A percentile compares a stretch with the other conserved stretches of the same genome.
phyloP scores from a whole-genome alignment of 495 filamentous ascomycete genomes.

The Xylaria castorea region DNA sequence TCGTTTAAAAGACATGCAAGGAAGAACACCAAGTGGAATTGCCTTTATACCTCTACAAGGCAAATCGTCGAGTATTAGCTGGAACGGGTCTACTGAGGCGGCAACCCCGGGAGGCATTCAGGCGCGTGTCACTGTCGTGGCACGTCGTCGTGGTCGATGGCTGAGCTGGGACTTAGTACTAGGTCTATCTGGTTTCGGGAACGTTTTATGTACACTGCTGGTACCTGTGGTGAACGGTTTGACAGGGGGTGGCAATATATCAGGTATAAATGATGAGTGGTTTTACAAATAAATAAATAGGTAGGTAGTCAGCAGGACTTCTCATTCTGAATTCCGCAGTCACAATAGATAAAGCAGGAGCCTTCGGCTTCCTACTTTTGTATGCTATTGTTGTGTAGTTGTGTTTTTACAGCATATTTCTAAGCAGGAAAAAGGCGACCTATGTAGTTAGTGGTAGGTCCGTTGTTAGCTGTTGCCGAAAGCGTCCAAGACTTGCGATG shows the following conservation, averaged over 20 bases:
- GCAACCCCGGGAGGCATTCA: not conserved
- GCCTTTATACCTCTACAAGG: not conserved
- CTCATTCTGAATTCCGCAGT: not conserved
- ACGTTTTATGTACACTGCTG: not conserved
- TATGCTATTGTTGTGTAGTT: not conserved
- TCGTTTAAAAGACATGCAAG: not conserved
- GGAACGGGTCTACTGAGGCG: constrained; percentile 3
- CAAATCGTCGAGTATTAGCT: not conserved
- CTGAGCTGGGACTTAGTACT: not conserved
- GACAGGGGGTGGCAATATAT: constrained; percentile 15
- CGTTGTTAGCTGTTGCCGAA: constrained; percentile 4
- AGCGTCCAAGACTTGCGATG: not conserved
- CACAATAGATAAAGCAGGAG: not conserved
- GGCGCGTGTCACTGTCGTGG: constrained; percentile 17
- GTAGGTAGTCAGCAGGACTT: not conserved
- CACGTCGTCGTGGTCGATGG: constrained; percentile 9
- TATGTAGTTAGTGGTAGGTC: not conserved
- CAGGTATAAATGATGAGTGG: not conserved
- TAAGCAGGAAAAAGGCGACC: not conserved
- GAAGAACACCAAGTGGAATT: not conserved
- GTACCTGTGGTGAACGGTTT: not conserved
- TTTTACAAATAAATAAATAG: not conserved
- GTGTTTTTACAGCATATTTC: not conserved
- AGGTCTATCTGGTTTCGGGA: not conserved
- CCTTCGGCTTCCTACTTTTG: not conserved